A percentile compares a stretch with the other conserved stretches of the same genome.
phyloP scores from a whole-genome alignment of 306 rosid species.

The Glycine soja region DNA sequence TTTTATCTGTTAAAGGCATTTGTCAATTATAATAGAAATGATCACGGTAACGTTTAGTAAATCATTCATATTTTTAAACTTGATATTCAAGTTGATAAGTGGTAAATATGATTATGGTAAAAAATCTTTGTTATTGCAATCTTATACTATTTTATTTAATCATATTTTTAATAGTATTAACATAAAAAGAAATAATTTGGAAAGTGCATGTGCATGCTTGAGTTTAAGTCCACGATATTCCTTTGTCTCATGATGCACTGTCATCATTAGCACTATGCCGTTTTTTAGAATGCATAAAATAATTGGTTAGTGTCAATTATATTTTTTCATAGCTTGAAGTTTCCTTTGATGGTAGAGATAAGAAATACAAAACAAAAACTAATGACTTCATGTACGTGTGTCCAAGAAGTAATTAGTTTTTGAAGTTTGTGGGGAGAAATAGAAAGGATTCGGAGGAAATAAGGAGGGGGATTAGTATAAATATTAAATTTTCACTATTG shows the following conservation, averaged over 20 bases:
- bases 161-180: background rate
- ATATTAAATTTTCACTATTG: too few species aligned
- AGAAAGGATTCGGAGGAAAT: too few species aligned
- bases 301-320: background rate
- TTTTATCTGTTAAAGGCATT: background rate
- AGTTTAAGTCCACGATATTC: too few species aligned
- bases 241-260: too few species aligned
- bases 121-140: background rate
- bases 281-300: constrained; percentile 1
- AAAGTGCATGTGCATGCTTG: constrained; percentile 1
- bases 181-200: background rate
- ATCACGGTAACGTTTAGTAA: background rate
- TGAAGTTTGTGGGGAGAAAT: too few species aligned
- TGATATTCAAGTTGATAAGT: background rate
- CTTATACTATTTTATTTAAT: background rate
- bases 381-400: too few species aligned
- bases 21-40: background rate
- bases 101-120: background rate
- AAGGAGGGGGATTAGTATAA: too few species aligned
- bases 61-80: constrained; percentile 1
- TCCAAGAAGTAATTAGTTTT: too few species aligned
- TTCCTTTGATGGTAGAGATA: too few species aligned
- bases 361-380: too few species aligned
- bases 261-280: too few species aligned
- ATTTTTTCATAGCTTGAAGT: too few species aligned